phyloP scores from a whole-genome alignment of 2,329 filamentous ascomycete genomes.

The Macrophomina tecta region DNA sequence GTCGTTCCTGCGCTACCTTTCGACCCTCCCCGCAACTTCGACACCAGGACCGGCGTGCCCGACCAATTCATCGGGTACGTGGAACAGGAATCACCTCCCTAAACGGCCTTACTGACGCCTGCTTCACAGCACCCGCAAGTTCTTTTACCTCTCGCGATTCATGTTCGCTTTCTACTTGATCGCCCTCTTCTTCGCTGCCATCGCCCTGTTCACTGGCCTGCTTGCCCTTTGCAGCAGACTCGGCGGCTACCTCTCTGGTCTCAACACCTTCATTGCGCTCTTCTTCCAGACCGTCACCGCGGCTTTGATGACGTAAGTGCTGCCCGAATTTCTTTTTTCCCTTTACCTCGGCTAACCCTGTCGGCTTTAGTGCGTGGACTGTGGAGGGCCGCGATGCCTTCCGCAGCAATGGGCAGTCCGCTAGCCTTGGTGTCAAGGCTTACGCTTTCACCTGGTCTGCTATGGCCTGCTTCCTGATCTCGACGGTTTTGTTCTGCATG shows the following conservation, averaged over 20 bases:
- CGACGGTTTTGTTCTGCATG: conserved; percentile 70
- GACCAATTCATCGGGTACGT: conserved; percentile 59
- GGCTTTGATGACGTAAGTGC: conserved; percentile 75
- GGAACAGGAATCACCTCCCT: too few relatives aligned
- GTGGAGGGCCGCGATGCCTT: conserved; percentile 74
- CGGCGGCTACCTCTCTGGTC: conserved; percentile 69
- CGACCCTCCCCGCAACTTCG: conserved; percentile 69
- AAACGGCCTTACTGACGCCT: neutral
- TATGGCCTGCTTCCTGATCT: conserved; percentile 69
- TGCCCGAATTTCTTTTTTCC: conserved; percentile 11
- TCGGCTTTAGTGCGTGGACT: conserved; percentile 63
- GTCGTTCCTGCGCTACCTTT: conserved; percentile 69
- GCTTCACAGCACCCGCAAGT: conserved; percentile 57
- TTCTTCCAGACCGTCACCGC: conserved; percentile 72
- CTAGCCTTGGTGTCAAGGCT: conserved; percentile 69
- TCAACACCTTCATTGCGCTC: conserved; percentile 65
- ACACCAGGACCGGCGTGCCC: conserved; percentile 60
- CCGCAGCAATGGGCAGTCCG: conserved; percentile 59
- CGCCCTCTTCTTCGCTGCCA: conserved; percentile 75
- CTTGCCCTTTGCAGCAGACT: conserved; percentile 74
- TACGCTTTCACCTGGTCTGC: conserved; percentile 81
- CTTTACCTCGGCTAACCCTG: conserved; percentile 6
- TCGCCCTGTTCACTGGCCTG: conserved; percentile 71
- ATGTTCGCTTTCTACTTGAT: conserved; percentile 92
- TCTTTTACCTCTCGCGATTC: conserved; percentile 88